These are phyloP conservation scores for Diaporthe citri DNA, from an alignment of 2,329 filamentous ascomycete genomes.

Conservation along the genomic window DNA sequence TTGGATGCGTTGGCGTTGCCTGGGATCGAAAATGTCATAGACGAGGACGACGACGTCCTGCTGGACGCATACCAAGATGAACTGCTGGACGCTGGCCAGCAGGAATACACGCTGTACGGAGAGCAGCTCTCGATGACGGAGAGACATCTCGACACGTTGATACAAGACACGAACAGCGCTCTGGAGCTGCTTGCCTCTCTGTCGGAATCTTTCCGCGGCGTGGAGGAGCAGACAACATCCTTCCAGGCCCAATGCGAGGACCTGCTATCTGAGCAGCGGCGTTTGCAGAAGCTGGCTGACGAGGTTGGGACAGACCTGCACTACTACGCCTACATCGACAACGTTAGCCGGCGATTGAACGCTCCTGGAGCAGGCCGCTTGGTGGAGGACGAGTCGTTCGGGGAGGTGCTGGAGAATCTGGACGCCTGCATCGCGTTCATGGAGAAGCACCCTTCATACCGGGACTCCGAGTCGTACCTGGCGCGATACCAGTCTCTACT, in stretches of 20 bases:
- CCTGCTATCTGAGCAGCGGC: constrained; percentile 83
- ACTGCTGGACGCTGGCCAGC: constrained; percentile 84
- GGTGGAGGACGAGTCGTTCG: constrained; percentile 86
- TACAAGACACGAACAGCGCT: constrained; percentile 79
- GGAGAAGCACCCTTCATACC: constrained; percentile 84
- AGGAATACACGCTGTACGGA: constrained; percentile 85
- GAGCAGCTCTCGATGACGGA: constrained; percentile 86
- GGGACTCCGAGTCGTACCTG: constrained; percentile 88
- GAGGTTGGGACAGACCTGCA: constrained; percentile 91
- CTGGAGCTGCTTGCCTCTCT: constrained; percentile 82
- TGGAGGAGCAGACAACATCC: constrained; percentile 90
- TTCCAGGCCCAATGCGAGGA: constrained; percentile 95
- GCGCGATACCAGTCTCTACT: constrained; percentile 89
- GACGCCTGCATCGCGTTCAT: constrained; percentile 95
- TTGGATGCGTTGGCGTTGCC: constrained; percentile 65
- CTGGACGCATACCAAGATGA: constrained; percentile 74
- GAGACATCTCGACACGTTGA: constrained; percentile 82
- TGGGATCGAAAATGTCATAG: constrained; percentile 45
- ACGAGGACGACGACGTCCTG: constrained; percentile 44
- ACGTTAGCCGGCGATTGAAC: constrained; percentile 89
- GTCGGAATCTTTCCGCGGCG: constrained; percentile 86
- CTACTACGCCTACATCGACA: constrained; percentile 95
- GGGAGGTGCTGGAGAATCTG: constrained; percentile 87
- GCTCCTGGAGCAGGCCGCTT: constrained; percentile 89
- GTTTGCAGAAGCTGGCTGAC: constrained; percentile 82